Conservation (phyloP, 768 basidiomycete genomes). For the Suillus cothurnatus region DNA sequence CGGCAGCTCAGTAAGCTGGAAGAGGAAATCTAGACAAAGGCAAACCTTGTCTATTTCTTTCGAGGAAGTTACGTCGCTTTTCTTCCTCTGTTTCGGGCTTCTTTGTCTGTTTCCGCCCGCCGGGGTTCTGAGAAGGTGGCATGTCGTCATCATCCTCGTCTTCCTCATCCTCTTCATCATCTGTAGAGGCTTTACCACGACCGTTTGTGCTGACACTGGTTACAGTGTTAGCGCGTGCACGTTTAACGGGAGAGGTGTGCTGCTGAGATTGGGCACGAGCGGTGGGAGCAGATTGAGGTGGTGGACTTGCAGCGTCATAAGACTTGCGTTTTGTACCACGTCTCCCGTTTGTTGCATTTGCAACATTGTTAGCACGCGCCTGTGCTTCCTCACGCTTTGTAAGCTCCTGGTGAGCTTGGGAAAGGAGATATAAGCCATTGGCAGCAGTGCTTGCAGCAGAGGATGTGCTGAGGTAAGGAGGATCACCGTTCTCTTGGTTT, state of each 20-base stretch:
- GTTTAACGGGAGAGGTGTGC: constrained; percentile 31
- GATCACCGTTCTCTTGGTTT: constrained; percentile 32
- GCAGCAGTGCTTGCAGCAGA: constrained; percentile 73
- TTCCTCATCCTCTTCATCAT: constrained; percentile 41
- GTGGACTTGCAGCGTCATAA: constrained; percentile 48
- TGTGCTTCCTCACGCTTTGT: constrained; percentile 92
- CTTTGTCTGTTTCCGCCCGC: constrained; percentile 44
- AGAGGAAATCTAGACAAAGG: neutral
- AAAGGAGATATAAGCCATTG: constrained; percentile 91
- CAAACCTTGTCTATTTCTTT: constrained; percentile 96
- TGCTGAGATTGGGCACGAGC: constrained; percentile 27
- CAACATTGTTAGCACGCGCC: constrained; percentile 53
- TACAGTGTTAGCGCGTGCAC: constrained; percentile 40
- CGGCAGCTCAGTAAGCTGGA: constrained; percentile 10
- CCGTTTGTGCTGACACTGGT: constrained; percentile 31
- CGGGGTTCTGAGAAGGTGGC: constrained; percentile 21
- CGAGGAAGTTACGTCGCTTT: constrained; percentile 94
- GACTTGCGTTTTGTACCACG: constrained; percentile 74
- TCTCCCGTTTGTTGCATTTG: constrained; percentile 33
- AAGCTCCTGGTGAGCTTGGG: constrained; percentile 95
- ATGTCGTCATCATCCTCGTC: constrained; percentile 43
- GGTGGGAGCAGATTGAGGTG: constrained; percentile 26
- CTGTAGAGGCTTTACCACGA: constrained; percentile 39
- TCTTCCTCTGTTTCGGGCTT: constrained; percentile 98
- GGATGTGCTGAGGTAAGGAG: constrained; percentile 45